phyloP scores from a whole-genome alignment of 129 eudicot genomes.

The Apium graveolens region DNA sequence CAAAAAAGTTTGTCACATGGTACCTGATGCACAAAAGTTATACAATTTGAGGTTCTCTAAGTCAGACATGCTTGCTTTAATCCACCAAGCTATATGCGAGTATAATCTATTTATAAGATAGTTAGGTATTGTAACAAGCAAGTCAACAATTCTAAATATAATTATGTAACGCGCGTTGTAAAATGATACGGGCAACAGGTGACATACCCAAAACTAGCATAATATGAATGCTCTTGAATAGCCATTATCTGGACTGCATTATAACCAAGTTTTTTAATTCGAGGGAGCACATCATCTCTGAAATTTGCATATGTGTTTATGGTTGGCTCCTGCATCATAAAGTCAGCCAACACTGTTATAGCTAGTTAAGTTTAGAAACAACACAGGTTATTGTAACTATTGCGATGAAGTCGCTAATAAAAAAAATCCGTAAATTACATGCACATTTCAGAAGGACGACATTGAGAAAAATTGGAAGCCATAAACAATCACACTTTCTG shows the following conservation, averaged over 20 bases:
- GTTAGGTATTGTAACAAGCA: background rate
- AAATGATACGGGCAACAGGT: background rate
- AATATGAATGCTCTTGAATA: conserved; percentile 97
- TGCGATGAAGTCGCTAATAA: background rate
- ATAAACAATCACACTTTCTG: background rate
- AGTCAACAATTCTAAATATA: background rate
- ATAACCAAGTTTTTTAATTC: conserved; percentile 88
- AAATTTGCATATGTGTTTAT: conserved; percentile 87
- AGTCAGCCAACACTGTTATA: conserved; percentile 9
- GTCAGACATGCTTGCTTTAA: background rate
- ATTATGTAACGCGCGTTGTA: background rate
- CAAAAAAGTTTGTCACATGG: conserved; percentile 98
- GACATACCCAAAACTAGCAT: conserved; percentile 89
- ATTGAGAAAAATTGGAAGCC: background rate
- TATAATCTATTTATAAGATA: background rate
- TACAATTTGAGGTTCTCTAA: background rate
- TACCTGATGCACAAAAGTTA: conserved; percentile 42
- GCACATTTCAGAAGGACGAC: background rate
- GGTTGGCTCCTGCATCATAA: conserved; percentile 67
- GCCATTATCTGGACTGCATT: conserved; percentile 99
- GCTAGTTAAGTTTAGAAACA: background rate
- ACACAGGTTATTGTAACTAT: background rate
- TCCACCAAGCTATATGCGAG: background rate
- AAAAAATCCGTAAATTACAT: background rate
- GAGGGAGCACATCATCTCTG: conserved; percentile 94